Evolutionary conservation across 2,329 filamentous ascomycete genomes (phyloP), one percentile per base, ranked within the genome.

Genomic region (Fusarium pseudoanthophilum): DNA sequence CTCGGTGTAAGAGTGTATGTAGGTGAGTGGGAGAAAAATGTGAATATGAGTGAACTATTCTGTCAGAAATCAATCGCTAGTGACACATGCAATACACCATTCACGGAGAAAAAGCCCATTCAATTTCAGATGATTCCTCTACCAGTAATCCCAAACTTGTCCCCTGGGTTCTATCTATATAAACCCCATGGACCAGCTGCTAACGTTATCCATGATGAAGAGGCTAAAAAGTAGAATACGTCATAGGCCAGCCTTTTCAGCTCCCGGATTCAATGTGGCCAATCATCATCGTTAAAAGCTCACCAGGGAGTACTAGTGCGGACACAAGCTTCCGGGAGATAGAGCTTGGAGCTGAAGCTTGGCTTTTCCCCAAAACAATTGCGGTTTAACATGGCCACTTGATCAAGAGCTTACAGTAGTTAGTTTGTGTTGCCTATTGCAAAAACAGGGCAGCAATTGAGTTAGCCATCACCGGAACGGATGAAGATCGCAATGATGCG

Each of bases 151-250:
- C 57, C 59, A 43, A 61, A 55, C 60, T 15, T 68, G 30, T 40
- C 52, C 55, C 30, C 30, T 61, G 62, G 60, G 56, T 60, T 66
- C 59, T 74, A 74, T 72, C 59, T 74, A 74, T 72, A 67, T 59
- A 63, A 74, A 59, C 58, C 64, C 26, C 20, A 58, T 34, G 51
- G 45, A 32, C 45, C 51, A 39, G 30, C 36, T 26, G 26, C 49
- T 26, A 57, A 60, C 43, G 16, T 24, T 24, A 57, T 49, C 52
- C 67, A 65, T 64, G 63, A 65, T 72, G 52, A 72, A 67, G 52
- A 39, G 36, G 43, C 58, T 63, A 51, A 62, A 73, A 77, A 74
- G 67, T 78, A 75, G 67, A 74, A 40, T 73, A 78, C 76, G 76
- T 78, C 76, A 78, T 78, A 64, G 53, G 45, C 59, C 45, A 67